A percentile compares a stretch with the other conserved stretches of the same genome.
Conservation (phyloP, 2,329 filamentous ascomycete species). For the Elsinoe arachidis region DNA sequence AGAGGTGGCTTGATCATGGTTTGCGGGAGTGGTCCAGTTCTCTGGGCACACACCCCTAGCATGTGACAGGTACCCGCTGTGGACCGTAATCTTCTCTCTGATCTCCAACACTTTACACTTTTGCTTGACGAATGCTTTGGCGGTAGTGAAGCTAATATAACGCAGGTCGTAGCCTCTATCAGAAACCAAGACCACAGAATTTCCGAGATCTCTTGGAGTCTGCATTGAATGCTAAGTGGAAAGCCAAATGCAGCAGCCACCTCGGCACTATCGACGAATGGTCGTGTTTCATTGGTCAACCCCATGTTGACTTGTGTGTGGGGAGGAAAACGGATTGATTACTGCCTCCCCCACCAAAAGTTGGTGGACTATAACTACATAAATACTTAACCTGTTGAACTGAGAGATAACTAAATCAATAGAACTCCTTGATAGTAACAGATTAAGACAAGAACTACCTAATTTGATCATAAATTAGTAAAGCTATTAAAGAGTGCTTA, state of each 20-base stretch:
- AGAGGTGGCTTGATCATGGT: conserved; percentile 16
- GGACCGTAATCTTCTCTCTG: conserved; percentile 21
- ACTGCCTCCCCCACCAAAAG: no score
- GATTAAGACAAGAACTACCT: no score
- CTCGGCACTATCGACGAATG: not conserved
- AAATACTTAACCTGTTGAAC: no score
- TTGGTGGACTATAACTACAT: no score
- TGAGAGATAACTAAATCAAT: no score
- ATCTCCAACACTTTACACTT: not conserved
- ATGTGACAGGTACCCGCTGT: conserved; percentile 12
- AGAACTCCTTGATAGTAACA: no score
- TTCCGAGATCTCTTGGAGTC: not conserved
- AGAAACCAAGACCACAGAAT: not conserved
- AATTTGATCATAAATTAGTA: no score
- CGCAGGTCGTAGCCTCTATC: not conserved
- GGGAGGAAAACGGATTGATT: no score
- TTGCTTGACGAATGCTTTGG: not conserved
- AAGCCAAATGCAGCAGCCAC: not conserved
- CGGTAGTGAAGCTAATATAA: not conserved
- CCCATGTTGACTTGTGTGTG: no score
- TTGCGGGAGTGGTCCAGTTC: not conserved
- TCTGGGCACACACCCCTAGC: conserved; percentile 2
- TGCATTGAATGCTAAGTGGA: not conserved
- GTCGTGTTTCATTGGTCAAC: conserved; percentile 6
- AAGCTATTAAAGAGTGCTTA: no score